phyloP scores from a whole-genome alignment of 495 filamentous ascomycete genomes.

The Cryomyces antarcticus region DNA sequence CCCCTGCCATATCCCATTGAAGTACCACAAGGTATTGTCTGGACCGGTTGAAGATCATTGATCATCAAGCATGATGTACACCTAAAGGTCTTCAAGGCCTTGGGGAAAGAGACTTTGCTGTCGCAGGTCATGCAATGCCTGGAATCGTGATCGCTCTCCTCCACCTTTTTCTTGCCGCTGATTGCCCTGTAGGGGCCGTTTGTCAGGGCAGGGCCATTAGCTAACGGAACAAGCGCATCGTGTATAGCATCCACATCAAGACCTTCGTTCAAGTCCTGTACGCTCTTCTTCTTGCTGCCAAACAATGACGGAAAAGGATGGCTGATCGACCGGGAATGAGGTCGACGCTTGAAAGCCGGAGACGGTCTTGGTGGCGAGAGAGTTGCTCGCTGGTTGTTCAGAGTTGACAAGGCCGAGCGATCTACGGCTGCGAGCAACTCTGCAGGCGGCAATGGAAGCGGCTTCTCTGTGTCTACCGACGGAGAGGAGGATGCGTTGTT shows the following conservation, averaged over 20 bases:
- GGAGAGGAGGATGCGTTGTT: no score
- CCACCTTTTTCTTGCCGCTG: conserved; percentile 3
- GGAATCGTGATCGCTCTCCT: conserved; percentile 23
- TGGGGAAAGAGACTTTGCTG: conserved; percentile 68
- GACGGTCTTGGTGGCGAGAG: background rate
- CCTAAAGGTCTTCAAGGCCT: conserved; percentile 49
- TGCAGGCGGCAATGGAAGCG: no score
- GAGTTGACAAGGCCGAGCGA: background rate
- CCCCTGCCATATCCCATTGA: conserved; percentile 3
- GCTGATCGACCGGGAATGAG: conserved; percentile 9
- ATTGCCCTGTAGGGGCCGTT: conserved; percentile 3
- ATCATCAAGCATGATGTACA: conserved; percentile 76
- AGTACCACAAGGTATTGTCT: no score
- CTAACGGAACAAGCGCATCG: no score
- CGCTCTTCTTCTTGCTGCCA: conserved; percentile 9
- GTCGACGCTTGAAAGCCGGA: background rate
- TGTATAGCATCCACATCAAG: conserved; percentile 8
- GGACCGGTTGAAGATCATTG: conserved; percentile 53
- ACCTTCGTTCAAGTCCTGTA: background rate
- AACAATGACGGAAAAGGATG: conserved; percentile 9
- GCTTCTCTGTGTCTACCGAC: no score
- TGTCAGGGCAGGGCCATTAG: no score
- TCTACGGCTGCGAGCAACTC: background rate
- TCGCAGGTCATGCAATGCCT: conserved; percentile 33
- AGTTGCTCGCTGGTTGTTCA: background rate